These are phyloP conservation scores for Nakaseomyces nivariensis DNA, from an alignment of 1,139 yeast genomes.

Conservation along the genomic window DNA sequence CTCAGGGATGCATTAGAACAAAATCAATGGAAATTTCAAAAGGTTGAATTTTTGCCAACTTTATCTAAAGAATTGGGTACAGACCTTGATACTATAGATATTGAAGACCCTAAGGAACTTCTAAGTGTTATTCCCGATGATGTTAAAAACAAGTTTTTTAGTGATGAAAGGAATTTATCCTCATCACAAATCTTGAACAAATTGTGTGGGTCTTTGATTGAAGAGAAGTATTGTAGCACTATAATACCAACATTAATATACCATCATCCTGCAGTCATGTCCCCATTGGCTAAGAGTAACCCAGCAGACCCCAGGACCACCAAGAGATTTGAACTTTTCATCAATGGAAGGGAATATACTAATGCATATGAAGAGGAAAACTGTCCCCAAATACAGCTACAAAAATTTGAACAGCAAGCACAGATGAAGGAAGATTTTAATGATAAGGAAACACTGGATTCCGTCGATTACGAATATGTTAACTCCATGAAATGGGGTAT, in stretches of 20 bases:
- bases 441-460: constrained; percentile 52
- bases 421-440: constrained; percentile 35
- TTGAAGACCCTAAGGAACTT: constrained; percentile 34
- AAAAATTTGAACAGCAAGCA: constrained; percentile 53
- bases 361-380: constrained; percentile 98
- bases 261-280: constrained; percentile 76
- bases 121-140: constrained; percentile 18
- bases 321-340: constrained; percentile 70
- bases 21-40: constrained; percentile 24
- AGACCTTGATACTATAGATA: constrained; percentile 30
- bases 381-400: constrained; percentile 58
- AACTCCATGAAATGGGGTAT: constrained; percentile 81
- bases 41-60: constrained; percentile 53
- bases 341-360: constrained; percentile 69
- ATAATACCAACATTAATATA: constrained; percentile 58
- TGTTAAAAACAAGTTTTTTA: constrained; percentile 3
- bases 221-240: constrained; percentile 40
- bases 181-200: constrained; percentile 57
- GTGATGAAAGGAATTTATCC: constrained; percentile 11
- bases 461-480: constrained; percentile 63
- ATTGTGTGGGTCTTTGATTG: constrained; percentile 53
- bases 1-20: constrained; percentile 33
- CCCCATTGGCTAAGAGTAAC: constrained; percentile 68
- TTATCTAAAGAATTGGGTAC: constrained; percentile 36
- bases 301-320: constrained; percentile 11